Conservation (phyloP, 2,329 filamentous ascomycete genomes). For the Beauveria sp. region DNA sequence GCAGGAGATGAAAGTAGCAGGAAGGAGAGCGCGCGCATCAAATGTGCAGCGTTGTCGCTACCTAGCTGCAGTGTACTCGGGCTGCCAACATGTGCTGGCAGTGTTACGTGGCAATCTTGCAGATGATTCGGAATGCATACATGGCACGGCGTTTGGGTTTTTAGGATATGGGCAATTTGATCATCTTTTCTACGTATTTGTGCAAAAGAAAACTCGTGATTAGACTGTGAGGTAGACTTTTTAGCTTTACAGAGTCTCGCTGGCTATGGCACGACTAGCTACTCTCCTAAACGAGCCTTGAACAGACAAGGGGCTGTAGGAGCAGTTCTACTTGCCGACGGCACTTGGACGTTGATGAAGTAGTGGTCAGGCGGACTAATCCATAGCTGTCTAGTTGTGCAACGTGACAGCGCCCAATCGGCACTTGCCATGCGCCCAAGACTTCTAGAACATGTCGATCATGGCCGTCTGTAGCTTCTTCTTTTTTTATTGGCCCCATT, state of each 20-base stretch:
- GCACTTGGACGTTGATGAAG: neutral
- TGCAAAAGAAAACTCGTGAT: too few relatives aligned
- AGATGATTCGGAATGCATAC: neutral
- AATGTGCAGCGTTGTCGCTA: too few relatives aligned
- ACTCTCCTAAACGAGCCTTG: too few relatives aligned
- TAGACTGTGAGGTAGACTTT: too few relatives aligned
- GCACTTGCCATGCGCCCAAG: neutral
- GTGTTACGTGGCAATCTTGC: neutral
- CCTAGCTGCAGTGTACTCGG: neutral
- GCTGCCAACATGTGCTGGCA: neutral
- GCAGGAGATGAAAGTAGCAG: neutral
- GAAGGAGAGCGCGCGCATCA: neutral
- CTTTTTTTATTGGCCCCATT: neutral
- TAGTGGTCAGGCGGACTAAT: neutral
- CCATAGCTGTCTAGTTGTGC: neutral
- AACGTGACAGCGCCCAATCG: neutral
- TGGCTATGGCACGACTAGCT: too few relatives aligned
- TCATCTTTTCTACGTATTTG: neutral
- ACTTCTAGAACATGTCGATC: neutral
- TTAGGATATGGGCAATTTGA: neutral
- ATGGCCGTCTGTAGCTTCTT: neutral
- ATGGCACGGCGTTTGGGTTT: conserved; percentile 1
- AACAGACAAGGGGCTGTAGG: neutral
- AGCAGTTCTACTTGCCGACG: neutral
- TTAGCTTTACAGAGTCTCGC: too few relatives aligned